phyloP scores from a whole-genome alignment of 2,329 filamentous ascomycete species.

The Exserohilum turcica region DNA sequence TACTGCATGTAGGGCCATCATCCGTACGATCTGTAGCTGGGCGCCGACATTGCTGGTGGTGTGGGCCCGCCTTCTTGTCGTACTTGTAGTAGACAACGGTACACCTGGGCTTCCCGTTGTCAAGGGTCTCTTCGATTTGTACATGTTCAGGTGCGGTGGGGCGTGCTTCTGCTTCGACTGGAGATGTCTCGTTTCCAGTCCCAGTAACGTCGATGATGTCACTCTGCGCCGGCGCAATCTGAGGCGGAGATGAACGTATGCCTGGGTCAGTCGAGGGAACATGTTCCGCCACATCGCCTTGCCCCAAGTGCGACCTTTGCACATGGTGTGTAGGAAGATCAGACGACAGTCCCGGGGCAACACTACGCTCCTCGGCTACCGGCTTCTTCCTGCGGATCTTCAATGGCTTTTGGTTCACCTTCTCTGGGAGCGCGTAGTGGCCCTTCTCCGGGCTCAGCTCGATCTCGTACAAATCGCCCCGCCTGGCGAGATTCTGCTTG shows the following conservation, averaged over 20 bases:
- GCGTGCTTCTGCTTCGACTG: not conserved
- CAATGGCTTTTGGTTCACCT: conserved; percentile 14
- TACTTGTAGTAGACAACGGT: conserved; percentile 8
- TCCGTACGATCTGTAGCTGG: conserved; percentile 1
- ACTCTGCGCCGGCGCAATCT: not conserved
- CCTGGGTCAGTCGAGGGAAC: not conserved
- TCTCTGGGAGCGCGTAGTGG: conserved; percentile 8
- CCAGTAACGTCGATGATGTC: not conserved
- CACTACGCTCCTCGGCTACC: not conserved
- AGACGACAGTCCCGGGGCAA: not conserved
- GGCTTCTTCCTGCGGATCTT: conserved; percentile 6
- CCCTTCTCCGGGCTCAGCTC: conserved; percentile 29
- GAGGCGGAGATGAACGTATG: not conserved
- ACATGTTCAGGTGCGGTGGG: not conserved
- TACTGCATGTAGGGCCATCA: conserved; percentile 3
- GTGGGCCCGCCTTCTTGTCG: not conserved
- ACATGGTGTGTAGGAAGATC: not conserved
- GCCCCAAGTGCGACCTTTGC: not conserved
- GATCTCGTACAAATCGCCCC: conserved; percentile 26
- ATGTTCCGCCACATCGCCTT: not conserved
- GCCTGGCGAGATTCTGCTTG: conserved; percentile 11
- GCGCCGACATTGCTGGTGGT: conserved; percentile 12
- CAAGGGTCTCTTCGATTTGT: conserved; percentile 1
- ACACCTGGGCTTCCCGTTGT: conserved; percentile 11
- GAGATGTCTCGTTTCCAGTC: not conserved